Base-by-base conservation (phyloP, 1,284 basidiomycete species). In the Ceratobasidium sp. region DNA sequence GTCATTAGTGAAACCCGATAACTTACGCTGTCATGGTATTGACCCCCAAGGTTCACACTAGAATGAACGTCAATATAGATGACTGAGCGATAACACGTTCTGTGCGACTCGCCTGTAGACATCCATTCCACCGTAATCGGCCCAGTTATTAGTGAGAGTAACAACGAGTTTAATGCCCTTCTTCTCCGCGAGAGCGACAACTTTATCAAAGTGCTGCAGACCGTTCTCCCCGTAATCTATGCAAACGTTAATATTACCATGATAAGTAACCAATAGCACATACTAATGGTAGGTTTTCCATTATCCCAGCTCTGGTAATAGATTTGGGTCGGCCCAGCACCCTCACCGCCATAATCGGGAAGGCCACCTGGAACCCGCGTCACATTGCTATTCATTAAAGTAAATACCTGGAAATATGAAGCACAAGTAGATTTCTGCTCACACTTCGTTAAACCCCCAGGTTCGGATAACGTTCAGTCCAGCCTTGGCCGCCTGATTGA, bases 131-230 rank as follows among this genome's bases (percentile, higher is more conserved):
- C 70, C 60, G 16, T 69, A 71, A 41, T 56, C 70, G 23, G 53
- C 57, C 78, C 78, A 79, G 71, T 79, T 78, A 71, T 78, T 79
- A 33, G 77, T 78, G 21, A 78, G 72, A 27, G 75, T 71, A 25
- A 77, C 73, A 25, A 77, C 72, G 13, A 79, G 70, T 67, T 75
- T 70, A 21, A 79, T 75, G 41, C 73, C 74, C 54, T 74, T 67
- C 60, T 74, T 47, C 53, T 75, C 73, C 4, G 77, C 77, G 7
- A 74, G 57, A 47, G 73, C 47, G 23, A 78, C 72, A 23, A 79
- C 57, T 54, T 70, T 74, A 72, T 78, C 77, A 39, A 78, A 71
- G 13, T 76, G 74, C 64, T 76, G 74, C 46, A 78, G 67, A 46
- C 78, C 78, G 42, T 76, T 75, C 13, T 75, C 56, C 1, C 77